Conservation (phyloP, 805 yeast genomes). For the Saccharomycopsis synnaedendra region DNA sequence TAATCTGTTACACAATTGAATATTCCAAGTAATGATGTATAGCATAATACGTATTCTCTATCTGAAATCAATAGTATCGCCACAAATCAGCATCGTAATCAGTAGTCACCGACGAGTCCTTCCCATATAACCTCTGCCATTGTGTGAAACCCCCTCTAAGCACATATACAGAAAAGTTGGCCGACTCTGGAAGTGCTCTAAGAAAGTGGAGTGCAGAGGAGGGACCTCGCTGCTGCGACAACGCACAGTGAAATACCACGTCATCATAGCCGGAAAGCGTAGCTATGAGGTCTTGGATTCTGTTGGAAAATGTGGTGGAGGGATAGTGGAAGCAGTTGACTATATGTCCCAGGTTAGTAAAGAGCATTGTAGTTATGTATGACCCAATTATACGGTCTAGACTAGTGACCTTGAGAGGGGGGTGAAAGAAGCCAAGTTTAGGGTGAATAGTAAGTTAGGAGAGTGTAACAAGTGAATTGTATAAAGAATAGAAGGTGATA, state of each 20-base stretch:
- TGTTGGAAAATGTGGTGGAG: constrained; percentile 8
- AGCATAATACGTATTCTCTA: background rate
- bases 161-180: constrained; percentile 43
- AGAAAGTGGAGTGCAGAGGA: constrained; percentile 58
- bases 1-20: too few relatives aligned
- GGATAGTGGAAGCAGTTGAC: constrained; percentile 11
- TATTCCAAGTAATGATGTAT: background rate
- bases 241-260: constrained; percentile 82
- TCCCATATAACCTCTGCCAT: constrained; percentile 75
- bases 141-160: constrained; percentile 74
- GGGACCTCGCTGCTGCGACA: constrained; percentile 90
- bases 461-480: too few relatives aligned
- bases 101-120: constrained; percentile 52
- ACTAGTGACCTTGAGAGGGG: too few relatives aligned
- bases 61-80: constrained; percentile 18
- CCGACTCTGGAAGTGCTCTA: constrained; percentile 20
- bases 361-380: too few relatives aligned
- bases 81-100: constrained; percentile 37
- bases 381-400: too few relatives aligned
- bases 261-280: constrained; percentile 62
- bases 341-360: constrained; percentile 10
- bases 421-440: too few relatives aligned
- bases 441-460: too few relatives aligned
- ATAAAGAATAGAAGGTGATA: background rate
- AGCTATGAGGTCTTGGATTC: constrained; percentile 39